Conservation (phyloP, 257 asterid species). For the Solanum pennellii region DNA sequence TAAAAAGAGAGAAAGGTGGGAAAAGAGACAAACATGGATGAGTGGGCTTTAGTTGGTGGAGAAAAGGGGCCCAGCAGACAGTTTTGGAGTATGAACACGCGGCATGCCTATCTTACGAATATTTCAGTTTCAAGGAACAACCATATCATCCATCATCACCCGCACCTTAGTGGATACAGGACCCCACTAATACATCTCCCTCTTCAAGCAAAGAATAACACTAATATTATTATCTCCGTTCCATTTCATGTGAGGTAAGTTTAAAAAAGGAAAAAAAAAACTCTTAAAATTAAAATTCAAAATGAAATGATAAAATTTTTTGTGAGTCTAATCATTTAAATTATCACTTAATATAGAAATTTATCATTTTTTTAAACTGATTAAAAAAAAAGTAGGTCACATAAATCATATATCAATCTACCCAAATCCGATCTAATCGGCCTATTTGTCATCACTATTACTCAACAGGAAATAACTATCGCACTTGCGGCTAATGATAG, state of each 20-base stretch:
- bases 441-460: neutral
- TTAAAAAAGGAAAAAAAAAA: too few species aligned
- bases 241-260: too few species aligned
- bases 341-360: too few species aligned
- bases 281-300: too few species aligned
- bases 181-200: slow-evolving; percentile 11
- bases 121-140: slow-evolving; percentile 28
- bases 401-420: neutral
- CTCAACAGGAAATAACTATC: neutral
- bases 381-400: too few species aligned
- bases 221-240: too few species aligned
- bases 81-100: slow-evolving; percentile 18
- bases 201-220: slow-evolving; percentile 32
- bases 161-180: slow-evolving; percentile 16
- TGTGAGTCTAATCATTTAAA: too few species aligned
- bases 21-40: neutral
- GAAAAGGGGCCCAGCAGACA: neutral
- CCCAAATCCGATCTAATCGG: neutral
- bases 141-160: slow-evolving; percentile 18
- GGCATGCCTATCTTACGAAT: slow-evolving; percentile 40
- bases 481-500: neutral
- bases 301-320: too few species aligned
- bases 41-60: neutral
- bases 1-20: neutral
- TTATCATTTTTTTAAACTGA: too few species aligned